phyloP scores from a whole-genome alignment of 2,329 filamentous ascomycete species.

The Colletotrichum sp. region DNA sequence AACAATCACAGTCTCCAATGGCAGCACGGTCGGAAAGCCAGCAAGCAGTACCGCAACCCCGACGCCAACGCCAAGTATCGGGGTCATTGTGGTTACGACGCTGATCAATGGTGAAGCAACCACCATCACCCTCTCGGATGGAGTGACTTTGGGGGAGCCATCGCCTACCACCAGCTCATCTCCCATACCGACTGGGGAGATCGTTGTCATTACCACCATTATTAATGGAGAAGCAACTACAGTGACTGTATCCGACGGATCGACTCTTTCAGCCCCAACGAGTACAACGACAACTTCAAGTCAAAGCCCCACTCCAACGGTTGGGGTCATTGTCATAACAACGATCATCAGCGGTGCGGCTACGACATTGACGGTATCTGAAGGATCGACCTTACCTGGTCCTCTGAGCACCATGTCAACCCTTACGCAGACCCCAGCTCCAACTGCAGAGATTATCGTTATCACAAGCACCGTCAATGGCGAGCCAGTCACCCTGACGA shows the following conservation, averaged over 20 bases:
- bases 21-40: neutral
- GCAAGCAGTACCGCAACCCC: neutral
- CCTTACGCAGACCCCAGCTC: neutral
- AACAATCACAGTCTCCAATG: neutral
- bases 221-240: neutral
- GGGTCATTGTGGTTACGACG: neutral
- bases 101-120: neutral
- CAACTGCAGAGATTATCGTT: neutral
- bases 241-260: neutral
- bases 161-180: neutral
- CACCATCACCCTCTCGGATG: neutral
- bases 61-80: neutral
- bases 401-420: neutral
- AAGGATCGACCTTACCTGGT: neutral
- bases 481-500: neutral
- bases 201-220: neutral
- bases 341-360: neutral
- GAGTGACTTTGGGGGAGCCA: neutral
- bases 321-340: neutral
- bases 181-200: neutral
- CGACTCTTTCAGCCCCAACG: neutral
- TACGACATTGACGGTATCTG: neutral
- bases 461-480: neutral
- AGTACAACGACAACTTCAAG: rapidly evolving
- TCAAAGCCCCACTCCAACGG: neutral